Base-by-base conservation (phyloP, 306 rosid genomes). In the Hippophae rhamnoides region DNA sequence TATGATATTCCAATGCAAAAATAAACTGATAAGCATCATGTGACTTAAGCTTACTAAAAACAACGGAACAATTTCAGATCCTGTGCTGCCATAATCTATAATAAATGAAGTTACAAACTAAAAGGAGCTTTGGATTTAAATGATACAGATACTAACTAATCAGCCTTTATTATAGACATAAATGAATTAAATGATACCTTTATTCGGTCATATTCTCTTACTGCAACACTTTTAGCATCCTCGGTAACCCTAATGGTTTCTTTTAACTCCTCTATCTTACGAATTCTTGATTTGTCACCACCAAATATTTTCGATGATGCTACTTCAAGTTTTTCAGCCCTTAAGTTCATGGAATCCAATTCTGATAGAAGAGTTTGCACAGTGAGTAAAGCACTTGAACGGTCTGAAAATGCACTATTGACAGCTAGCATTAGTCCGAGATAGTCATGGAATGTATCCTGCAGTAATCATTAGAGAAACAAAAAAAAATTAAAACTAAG, bases 371-470 rank as follows among this genome's bases (percentile, higher is more conserved):
- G 96, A 47, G 98, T 87, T 65, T 92, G 98, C 75, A 85, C 89
- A 0, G 98, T 92, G 76, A 92, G 78, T 54, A 92, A 64, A 45
- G 98, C 89, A 68, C 89, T 87, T 49, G 95, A 71, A 58, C 98
- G 83, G 52, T 92, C 98, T 6, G 95, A 72, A 79, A 92, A 92
- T 13, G 98, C 98, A 69, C 87, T 68, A 43, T 85, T 83, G 69
- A 81, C 89, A 42, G 96, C 85, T 78, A 92, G 70, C 88, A 87
- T 87, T 46, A 92, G 71, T 72, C 98, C 98, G 42, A 92, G 96
- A 83, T 92, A 81, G 49, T 92, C 98, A 6, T 92, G 98, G 75
- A 92, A 86, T 3, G 84, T 85, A 73, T 88, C 99, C 99, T 93
- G 89, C 70, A 73, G 78, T 61, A 81, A 25, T 57, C 48, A 69